Evolutionary conservation across 768 basidiomycete species (phyloP).

Genomic region (Russula sp.): DNA sequence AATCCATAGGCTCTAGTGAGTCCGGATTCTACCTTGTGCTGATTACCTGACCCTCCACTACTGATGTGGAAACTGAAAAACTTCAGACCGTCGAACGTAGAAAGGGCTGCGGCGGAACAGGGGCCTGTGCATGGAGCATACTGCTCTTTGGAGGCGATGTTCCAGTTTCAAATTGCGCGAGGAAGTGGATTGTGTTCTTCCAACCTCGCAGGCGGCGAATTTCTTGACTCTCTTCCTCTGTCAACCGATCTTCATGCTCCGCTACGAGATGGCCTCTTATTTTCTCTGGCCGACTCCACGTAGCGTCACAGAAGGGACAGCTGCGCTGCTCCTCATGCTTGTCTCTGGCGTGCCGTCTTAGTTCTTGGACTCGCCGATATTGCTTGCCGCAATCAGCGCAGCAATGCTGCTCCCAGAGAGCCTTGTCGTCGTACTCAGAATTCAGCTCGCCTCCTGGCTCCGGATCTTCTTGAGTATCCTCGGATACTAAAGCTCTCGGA

Average conservation of each 20-base stretch:
- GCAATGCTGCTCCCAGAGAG: neutral
- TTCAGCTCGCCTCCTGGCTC: neutral
- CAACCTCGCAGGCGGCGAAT: neutral
- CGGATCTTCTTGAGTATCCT: neutral
- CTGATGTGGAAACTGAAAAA: no score
- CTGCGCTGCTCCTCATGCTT: neutral
- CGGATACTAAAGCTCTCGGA: neutral
- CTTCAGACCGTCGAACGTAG: neutral
- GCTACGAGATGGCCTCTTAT: neutral
- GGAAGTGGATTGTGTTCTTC: neutral
- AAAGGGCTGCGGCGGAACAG: neutral
- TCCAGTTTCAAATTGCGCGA: neutral
- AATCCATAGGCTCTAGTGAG: neutral
- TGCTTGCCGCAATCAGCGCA: neutral
- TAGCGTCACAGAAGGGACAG: neutral
- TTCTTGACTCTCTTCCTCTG: neutral
- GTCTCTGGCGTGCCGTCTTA: neutral
- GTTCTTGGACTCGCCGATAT: neutral
- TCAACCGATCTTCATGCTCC: neutral
- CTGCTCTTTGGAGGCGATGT: neutral
- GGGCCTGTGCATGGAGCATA: neutral
- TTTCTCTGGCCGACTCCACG: neutral
- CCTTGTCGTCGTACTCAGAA: neutral
- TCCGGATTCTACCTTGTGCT: neutral
- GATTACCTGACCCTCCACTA: neutral